Evolutionary conservation across 2,329 filamentous ascomycete genomes (phyloP).

Genomic region (Neonectria punicea): DNA sequence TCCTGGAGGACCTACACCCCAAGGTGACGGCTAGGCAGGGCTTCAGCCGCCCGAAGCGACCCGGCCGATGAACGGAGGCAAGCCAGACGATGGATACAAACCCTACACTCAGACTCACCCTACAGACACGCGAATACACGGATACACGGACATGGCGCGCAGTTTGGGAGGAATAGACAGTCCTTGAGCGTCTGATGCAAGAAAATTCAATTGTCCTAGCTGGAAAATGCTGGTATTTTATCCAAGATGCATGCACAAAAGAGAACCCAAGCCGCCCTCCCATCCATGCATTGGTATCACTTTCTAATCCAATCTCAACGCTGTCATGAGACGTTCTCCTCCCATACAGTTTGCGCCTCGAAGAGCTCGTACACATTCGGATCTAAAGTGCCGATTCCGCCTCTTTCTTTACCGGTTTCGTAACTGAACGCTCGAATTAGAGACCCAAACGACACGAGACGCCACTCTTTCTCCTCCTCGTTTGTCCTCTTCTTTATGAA

Average conservation of each 20-base stretch:
- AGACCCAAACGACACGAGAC: slow-evolving; percentile 21
- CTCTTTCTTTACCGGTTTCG: slow-evolving; percentile 27
- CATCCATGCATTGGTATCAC: slow-evolving; percentile 42
- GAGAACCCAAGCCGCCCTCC: slow-evolving; percentile 36
- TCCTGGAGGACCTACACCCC: slow-evolving; percentile 75
- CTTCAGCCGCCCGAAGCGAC: slow-evolving; percentile 83
- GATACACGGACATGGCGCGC: slow-evolving; percentile 1
- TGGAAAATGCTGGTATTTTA: slow-evolving; percentile 45
- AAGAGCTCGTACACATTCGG: slow-evolving; percentile 15
- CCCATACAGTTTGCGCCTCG: slow-evolving; percentile 5
- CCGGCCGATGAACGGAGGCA: slow-evolving; percentile 65
- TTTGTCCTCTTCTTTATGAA: not conserved
- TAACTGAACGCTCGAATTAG: slow-evolving; percentile 31
- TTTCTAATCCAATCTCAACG: slow-evolving; percentile 32
- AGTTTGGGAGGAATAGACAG: slow-evolving; percentile 25
- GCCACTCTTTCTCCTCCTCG: not conserved
- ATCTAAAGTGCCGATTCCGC: slow-evolving; percentile 30
- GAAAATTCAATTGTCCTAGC: slow-evolving; percentile 42
- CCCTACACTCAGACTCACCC: not conserved
- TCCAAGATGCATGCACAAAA: slow-evolving; percentile 43
- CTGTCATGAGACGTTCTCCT: slow-evolving; percentile 8
- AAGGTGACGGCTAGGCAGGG: slow-evolving; percentile 72
- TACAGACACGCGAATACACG: not conserved
- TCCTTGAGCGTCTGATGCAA: slow-evolving; percentile 26
- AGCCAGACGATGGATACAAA: slow-evolving; percentile 9